Conservation (phyloP, 805 yeast genomes). For the Starmera dryadoides region DNA sequence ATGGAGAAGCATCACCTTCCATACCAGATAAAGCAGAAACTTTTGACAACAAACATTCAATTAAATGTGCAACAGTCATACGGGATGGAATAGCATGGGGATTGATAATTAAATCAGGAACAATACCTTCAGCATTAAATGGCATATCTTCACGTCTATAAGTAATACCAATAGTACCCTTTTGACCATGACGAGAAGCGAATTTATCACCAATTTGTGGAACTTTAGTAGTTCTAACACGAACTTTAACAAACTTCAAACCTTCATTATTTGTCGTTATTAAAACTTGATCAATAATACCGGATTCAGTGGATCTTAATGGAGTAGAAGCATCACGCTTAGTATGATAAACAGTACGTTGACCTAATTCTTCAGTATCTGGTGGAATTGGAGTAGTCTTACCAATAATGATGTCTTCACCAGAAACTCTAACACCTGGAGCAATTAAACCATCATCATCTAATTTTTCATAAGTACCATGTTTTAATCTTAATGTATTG, state of each 20-base stretch:
- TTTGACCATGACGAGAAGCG: conserved; percentile 99
- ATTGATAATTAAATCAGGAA: conserved; percentile 94
- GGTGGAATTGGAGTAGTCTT: conserved; percentile 99
- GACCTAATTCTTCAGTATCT: conserved; percentile 97
- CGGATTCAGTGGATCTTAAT: conserved; percentile 90
- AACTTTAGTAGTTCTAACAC: conserved; percentile 97
- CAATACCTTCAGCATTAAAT: conserved; percentile 89
- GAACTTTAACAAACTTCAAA: conserved; percentile 90
- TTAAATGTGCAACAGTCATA: conserved; percentile 99
- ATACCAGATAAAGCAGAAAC: conserved; percentile 92
- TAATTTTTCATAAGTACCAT: conserved; percentile 95
- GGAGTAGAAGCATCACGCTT: conserved; percentile 99
- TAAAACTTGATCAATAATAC: conserved; percentile 96
- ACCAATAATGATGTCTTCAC: conserved; percentile 98
- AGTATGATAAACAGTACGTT: conserved; percentile 96
- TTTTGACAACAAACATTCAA: conserved; percentile 93
- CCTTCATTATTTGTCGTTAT: conserved; percentile 98
- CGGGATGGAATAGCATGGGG: conserved; percentile 99
- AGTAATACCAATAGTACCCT: conserved; percentile 99
- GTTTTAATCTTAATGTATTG: conserved; percentile 90
- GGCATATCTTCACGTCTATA: conserved; percentile 99
- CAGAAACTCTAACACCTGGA: conserved; percentile 98
- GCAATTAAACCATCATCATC: conserved; percentile 98
- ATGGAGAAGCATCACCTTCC: conserved; percentile 99
- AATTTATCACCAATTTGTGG: conserved; percentile 99